Percentiles rank a stretch among this genome's conserved stretches.
Conservation (phyloP, 192 early-diverging fungal species). For the Coemansia sp. region DNA sequence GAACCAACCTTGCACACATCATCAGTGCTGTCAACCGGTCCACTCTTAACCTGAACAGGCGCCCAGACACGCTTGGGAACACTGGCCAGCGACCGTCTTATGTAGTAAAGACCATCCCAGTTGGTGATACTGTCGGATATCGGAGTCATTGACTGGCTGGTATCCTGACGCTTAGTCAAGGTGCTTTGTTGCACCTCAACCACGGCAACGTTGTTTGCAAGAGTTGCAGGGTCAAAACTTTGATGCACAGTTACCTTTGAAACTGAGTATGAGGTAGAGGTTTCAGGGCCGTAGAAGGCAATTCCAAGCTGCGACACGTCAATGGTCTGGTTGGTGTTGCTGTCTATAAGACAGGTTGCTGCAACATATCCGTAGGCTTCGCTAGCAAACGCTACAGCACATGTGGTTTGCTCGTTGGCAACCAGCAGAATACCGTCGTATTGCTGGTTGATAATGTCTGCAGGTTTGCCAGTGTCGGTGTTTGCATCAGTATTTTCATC, state of each 20-base stretch:
- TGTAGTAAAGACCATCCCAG: neutral
- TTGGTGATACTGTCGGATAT: neutral
- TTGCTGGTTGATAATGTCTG: neutral
- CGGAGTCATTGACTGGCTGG: neutral
- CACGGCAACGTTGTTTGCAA: constrained; percentile 47
- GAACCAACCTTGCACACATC: constrained; percentile 22
- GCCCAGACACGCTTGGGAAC: constrained; percentile 18
- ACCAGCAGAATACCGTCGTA: constrained; percentile 35
- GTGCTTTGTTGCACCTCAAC: constrained; percentile 9
- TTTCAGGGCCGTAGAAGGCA: constrained; percentile 18
- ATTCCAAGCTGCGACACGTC: constrained; percentile 7
- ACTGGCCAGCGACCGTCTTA: constrained; percentile 2
- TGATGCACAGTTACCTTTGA: constrained; percentile 21
- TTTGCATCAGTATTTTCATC: neutral
- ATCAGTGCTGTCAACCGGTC: constrained; percentile 7
- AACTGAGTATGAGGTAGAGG: constrained; percentile 11
- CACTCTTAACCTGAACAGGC: constrained; percentile 2
- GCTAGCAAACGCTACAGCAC: constrained; percentile 19
- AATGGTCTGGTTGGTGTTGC: neutral
- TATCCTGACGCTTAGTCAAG: neutral
- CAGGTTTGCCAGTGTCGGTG: neutral
- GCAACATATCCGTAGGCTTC: constrained; percentile 26
- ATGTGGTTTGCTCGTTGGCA: constrained; percentile 27
- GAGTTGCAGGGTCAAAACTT: constrained; percentile 15
- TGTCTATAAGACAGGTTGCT: constrained; percentile 30